phyloP scores from a whole-genome alignment of 202 grass and related monocot genomes.

The Brachypodium distachyon region DNA sequence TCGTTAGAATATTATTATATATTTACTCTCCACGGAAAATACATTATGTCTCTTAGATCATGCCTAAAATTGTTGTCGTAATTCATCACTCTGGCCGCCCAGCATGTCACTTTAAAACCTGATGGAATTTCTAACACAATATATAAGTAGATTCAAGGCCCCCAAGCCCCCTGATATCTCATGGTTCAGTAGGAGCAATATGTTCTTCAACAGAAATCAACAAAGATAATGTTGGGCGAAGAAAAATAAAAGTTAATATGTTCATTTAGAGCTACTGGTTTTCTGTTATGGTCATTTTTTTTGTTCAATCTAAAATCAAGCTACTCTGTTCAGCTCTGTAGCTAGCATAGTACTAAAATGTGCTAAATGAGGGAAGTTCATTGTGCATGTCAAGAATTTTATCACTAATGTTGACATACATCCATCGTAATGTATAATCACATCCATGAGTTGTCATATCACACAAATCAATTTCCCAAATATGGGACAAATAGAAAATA shows the following conservation, averaged over 20 bases:
- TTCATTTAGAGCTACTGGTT: not conserved
- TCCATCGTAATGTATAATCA: not conserved
- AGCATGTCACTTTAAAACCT: not conserved
- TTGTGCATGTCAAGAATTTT: not conserved
- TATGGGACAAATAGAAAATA: not conserved
- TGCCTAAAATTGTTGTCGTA: not conserved
- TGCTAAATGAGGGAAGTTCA: not conserved
- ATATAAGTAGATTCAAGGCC: not conserved
- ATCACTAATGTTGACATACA: not conserved
- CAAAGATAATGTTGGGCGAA: not conserved
- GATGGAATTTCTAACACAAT: not conserved
- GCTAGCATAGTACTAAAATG: not conserved
- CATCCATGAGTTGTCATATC: not conserved
- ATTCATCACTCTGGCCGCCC: not conserved
- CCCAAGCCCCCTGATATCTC: not conserved
- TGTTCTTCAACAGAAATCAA: not conserved
- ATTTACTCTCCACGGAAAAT: conserved; percentile 1
- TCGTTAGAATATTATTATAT: not conserved
- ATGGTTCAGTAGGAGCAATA: not conserved
- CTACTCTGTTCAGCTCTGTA: not conserved
- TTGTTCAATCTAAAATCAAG: not conserved
- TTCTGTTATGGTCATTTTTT: not conserved
- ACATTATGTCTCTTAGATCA: not conserved
- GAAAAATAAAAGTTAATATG: not conserved
- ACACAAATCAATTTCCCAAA: not conserved